Evolutionary conservation across 148 eudicot genomes (phyloP), one percentile per base, ranked within the genome.

Genomic region (Arbutus unedo): DNA sequence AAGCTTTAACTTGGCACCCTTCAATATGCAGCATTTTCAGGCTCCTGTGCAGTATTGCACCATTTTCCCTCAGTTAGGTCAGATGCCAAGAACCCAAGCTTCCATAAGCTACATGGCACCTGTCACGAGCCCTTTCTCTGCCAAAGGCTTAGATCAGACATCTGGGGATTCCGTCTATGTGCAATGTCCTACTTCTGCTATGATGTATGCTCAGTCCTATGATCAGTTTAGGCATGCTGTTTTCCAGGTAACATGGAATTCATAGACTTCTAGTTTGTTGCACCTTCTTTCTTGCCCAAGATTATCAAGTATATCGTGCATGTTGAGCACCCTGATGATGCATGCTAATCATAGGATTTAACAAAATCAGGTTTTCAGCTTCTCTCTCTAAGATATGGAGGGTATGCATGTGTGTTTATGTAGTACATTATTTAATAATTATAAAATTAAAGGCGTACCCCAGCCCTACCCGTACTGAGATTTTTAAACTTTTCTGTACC

Each of bases 171-270:
- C 90, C 41, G 81, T 91, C 80, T 96, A 94, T 83, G 82, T 92
- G 95, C 97, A 93, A 79, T 94, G 95, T 95, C 99, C 98, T 8
- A 86, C 92, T 77, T 96, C 95, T 76, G 82, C 99, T 47, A 91
- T 96, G 97, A 91, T 96, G 92, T 94, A 96, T 89, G 91, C 99
- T 38, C 94, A 91, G 31, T 90, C 98, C 21, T 90, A 96, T 87
- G 98, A 94, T 60, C 99, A 92, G 74, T 88, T 92, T 80, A 91
- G 94, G 82, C 97, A 91, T 84, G 87, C 90, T 5, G 93, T 91
- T 84, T 93, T 93, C 77, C 98, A 93, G 95, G 99, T 96, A 94
- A 83, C 95, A 91, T 80, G n/a, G 60, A 25, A 31, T 59, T 64
- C 13, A 2, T 14, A 70, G 72, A 56, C 60, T 56, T n/a, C n/a